Percentiles rank a stretch among this genome's conserved stretches.
phyloP scores from a whole-genome alignment of 2,329 filamentous ascomycete species.

The Aspergillus floridensis region DNA sequence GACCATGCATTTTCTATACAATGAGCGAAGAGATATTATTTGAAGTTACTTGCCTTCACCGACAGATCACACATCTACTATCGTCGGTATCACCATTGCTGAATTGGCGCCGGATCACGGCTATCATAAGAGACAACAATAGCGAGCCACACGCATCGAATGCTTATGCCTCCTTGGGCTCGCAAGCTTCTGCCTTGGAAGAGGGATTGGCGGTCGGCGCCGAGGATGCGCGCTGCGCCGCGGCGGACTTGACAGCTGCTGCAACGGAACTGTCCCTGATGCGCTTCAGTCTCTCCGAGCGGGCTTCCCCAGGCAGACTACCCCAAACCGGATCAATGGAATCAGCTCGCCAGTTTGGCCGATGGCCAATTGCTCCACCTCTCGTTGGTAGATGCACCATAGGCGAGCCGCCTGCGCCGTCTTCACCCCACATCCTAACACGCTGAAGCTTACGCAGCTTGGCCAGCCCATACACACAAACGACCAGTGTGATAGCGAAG shows the following conservation, averaged over 20 bases:
- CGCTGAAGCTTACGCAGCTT: slow-evolving; percentile 84
- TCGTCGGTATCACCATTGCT: not conserved
- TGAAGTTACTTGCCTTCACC: not conserved
- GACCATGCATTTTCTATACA: slow-evolving; percentile 2
- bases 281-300: slow-evolving; percentile 37
- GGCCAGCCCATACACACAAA: slow-evolving; percentile 78
- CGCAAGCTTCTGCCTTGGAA: not conserved
- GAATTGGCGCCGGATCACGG: not conserved
- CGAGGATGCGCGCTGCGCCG: not conserved
- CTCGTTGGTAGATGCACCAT: slow-evolving; percentile 29
- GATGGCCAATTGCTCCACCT: slow-evolving; percentile 22
- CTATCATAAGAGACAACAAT: not conserved
- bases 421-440: slow-evolving; percentile 77
- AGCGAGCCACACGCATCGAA: not conserved
- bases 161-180: not conserved
- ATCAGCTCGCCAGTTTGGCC: slow-evolving; percentile 44
- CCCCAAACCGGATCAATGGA: slow-evolving; percentile 43
- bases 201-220: not conserved
- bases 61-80: not conserved
- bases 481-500: slow-evolving; percentile 68
- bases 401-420: slow-evolving; percentile 38
- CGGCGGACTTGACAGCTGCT: slow-evolving; percentile 12
- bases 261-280: slow-evolving; percentile 32
- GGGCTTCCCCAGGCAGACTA: slow-evolving; percentile 39
- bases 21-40: not conserved